phyloP scores from a whole-genome alignment of 768 basidiomycete genomes.

The Phaeotremella fagi region DNA sequence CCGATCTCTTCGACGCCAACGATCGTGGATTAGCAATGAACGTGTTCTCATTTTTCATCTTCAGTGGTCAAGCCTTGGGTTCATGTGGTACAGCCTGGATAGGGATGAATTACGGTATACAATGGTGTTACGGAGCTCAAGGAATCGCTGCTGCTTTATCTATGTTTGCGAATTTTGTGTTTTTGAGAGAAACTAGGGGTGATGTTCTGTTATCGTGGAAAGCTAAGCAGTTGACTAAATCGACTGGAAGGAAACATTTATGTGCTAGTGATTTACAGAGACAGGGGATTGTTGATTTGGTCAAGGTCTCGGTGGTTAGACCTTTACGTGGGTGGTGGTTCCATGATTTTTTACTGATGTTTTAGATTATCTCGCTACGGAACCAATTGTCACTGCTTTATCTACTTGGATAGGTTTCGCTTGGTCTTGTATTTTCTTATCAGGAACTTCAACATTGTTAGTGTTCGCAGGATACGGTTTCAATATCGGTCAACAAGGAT shows the following conservation, averaged over 20 bases:
- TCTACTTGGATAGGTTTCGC: constrained; percentile 44
- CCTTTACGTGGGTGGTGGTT: constrained; percentile 35
- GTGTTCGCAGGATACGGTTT: constrained; percentile 39
- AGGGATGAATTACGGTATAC: constrained; percentile 25
- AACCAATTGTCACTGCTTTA: constrained; percentile 44
- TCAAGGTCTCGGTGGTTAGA: constrained; percentile 37
- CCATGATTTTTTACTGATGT: neutral
- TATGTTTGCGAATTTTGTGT: constrained; percentile 22
- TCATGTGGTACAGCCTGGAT: constrained; percentile 31
- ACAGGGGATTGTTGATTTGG: constrained; percentile 22
- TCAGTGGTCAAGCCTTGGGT: constrained; percentile 23
- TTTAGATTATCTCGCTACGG: constrained; percentile 35
- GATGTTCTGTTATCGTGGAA: constrained; percentile 37
- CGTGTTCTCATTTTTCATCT: constrained; percentile 37
- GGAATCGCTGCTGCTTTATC: constrained; percentile 22
- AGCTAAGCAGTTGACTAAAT: constrained; percentile 31
- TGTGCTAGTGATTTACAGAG: constrained; percentile 39
- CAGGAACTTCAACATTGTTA: constrained; percentile 25
- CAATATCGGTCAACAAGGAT: constrained; percentile 27
- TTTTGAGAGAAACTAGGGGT: constrained; percentile 40
- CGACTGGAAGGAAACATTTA: constrained; percentile 36
- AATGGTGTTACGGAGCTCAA: constrained; percentile 43
- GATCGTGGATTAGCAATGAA: constrained; percentile 40
- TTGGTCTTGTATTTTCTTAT: constrained; percentile 43
- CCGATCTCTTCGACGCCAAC: constrained; percentile 36